Evolutionary conservation across 2,329 filamentous ascomycete genomes (phyloP), one percentile per base, ranked within the genome.

Genomic region (Aphanoascus verrucosus): DNA sequence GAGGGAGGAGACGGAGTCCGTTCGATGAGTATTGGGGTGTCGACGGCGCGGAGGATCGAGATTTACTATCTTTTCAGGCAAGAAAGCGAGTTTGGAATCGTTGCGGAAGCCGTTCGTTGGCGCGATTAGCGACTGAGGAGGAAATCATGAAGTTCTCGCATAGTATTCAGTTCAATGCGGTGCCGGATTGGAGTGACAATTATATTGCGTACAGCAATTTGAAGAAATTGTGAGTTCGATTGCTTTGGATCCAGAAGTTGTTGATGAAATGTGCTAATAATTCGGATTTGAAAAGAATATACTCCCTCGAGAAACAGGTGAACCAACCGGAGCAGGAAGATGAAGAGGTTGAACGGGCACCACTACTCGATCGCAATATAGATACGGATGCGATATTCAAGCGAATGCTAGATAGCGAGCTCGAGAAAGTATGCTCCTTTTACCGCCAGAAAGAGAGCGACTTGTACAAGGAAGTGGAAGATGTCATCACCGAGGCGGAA

Each of bases 101-200:
- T n/a, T 43, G 41, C 41, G 32, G 46, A 40, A 23, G 17, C 44
- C 47, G 31, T 19, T 54, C 52, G 9, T 44, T 49, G 17, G 42
- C 48, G 20, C 35, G 80, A 80, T 77, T 82, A 90, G 63, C 80
- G 32, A 59, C 86, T 62, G 76, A 83, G 62, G 80, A 77, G 60
- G 83, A 86, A 82, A 87, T 88, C 67, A 98, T 98, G 93, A 97
- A 97, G 84, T 98, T 98, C 78, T 97, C 91, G 15, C 93, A 98
- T 70, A 97, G 91, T 72, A 85, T 98, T 63, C 93, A 98, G 77
- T 98, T 98, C 75, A 98, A 98, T 75, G 90, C 93, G 59, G 93
- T 98, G 63, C 93, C 93, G n/a, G 93, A 98, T 72, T 98, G 93
- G 93, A 96, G 88, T 75, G 90, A 84, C 64, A 83, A 97, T 71